Evolutionary conservation across 2,329 filamentous ascomycete species (phyloP).

Genomic region (Neofusicoccum ribis): DNA sequence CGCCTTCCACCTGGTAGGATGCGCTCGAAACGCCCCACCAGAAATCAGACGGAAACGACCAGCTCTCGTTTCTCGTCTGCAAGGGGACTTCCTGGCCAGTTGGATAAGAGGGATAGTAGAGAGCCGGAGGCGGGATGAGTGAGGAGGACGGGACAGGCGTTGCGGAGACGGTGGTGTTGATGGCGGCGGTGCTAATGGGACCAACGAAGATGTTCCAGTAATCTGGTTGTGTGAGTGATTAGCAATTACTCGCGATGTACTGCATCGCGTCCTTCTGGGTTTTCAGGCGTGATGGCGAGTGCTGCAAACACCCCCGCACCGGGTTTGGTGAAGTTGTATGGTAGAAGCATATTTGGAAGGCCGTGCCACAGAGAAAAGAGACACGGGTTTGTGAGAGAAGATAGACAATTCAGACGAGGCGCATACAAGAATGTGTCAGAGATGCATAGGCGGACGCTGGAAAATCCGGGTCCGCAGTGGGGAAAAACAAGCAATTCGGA

Average conservation of each 20-base stretch:
- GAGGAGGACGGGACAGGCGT: constrained; percentile 38
- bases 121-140: constrained; percentile 34
- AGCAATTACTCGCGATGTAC: too few relatives aligned
- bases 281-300: background rate
- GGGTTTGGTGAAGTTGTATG: too few relatives aligned
- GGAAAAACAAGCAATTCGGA: background rate
- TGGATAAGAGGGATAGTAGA: constrained; percentile 35
- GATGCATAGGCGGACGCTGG: background rate
- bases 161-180: constrained; percentile 27
- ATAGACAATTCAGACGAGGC: background rate
- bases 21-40: constrained; percentile 46
- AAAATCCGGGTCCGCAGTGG: background rate
- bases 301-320: too few relatives aligned
- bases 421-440: background rate
- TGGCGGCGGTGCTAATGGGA: constrained; percentile 24
- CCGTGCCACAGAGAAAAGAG: background rate
- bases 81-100: constrained; percentile 32
- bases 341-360: constrained; percentile 26
- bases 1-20: constrained; percentile 49
- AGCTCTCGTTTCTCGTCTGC: constrained; percentile 30
- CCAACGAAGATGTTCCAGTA: constrained; percentile 28
- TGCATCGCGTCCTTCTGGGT: too few relatives aligned
- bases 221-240: background rate
- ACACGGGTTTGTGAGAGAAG: constrained; percentile 19
- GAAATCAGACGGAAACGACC: constrained; percentile 36